phyloP scores from a whole-genome alignment of 495 filamentous ascomycete genomes.

The Xylaria nigripes region DNA sequence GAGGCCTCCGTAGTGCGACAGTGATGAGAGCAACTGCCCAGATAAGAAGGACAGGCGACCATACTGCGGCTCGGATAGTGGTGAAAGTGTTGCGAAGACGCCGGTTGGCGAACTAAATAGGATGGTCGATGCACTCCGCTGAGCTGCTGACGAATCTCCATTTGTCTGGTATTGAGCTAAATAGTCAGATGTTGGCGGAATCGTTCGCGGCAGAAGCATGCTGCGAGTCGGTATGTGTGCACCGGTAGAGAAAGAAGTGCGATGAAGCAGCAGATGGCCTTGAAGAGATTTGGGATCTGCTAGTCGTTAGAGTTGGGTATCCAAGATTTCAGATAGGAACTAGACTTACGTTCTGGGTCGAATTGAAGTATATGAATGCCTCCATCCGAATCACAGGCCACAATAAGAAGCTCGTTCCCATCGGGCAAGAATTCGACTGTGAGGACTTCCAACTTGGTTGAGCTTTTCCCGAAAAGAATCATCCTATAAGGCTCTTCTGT shows the following conservation, averaged over 20 bases:
- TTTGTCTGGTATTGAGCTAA: conserved; percentile 34
- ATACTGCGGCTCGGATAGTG: conserved; percentile 72
- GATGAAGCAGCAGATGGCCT: conserved; percentile 77
- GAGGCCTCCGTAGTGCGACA: conserved; percentile 68
- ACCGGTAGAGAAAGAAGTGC: conserved; percentile 72
- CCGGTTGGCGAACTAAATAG: conserved; percentile 68
- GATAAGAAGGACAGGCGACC: conserved; percentile 76
- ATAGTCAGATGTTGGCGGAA: conserved; percentile 31
- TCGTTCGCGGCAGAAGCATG: conserved; percentile 63
- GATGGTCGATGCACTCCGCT: conserved; percentile 45
- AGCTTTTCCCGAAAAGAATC: conserved; percentile 83
- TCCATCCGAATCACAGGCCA: conserved; percentile 76
- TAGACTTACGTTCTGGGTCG: conserved; percentile 68
- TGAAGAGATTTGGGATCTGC: conserved; percentile 87
- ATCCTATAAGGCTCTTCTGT: conserved; percentile 93
- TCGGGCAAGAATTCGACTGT: conserved; percentile 84
- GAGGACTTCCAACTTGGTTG: conserved; percentile 64
- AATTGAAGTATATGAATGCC: conserved; percentile 86
- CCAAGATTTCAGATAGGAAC: not conserved
- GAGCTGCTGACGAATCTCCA: conserved; percentile 4
- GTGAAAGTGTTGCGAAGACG: conserved; percentile 63
- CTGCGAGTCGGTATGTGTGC: conserved; percentile 67
- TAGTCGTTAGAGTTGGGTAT: conserved; percentile 17
- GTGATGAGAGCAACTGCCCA: conserved; percentile 63
- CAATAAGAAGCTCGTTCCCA: conserved; percentile 70